These are phyloP conservation scores for Penicillium sp. DNA, from an alignment of 2,329 filamentous ascomycete genomes.

Conservation along the genomic window DNA sequence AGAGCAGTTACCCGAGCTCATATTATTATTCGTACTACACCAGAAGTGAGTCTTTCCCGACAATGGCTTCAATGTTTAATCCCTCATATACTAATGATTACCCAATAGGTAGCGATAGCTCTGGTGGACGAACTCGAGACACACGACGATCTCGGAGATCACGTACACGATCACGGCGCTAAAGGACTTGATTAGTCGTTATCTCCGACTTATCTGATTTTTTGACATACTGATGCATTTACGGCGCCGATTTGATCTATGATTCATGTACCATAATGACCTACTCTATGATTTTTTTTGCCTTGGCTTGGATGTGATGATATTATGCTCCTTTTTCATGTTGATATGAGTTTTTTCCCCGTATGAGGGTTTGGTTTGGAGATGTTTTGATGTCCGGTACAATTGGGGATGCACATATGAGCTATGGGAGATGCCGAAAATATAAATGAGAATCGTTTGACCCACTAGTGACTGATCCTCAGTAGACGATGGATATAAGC, in stretches of 20 bases:
- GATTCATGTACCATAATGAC: slow-evolving; percentile 27
- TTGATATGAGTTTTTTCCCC: slow-evolving; percentile 14
- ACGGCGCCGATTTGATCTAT: slow-evolving; percentile 17
- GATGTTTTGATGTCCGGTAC: background rate
- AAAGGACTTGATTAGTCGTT: slow-evolving; percentile 10
- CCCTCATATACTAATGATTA: slow-evolving; percentile 4
- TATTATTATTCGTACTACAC: slow-evolving; percentile 45
- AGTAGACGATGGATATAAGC: background rate
- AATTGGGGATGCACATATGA: slow-evolving; percentile 23
- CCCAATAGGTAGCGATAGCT: slow-evolving; percentile 45
- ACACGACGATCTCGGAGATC: slow-evolving; percentile 31
- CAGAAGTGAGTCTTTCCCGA: slow-evolving; percentile 37
- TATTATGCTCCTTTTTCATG: slow-evolving; percentile 2
- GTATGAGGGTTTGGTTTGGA: slow-evolving; percentile 6
- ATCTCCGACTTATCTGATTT: background rate
- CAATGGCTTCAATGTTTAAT: background rate
- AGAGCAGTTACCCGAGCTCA: slow-evolving; percentile 39
- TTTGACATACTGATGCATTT: slow-evolving; percentile 16
- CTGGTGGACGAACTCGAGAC: slow-evolving; percentile 41
- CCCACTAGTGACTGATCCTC: background rate
- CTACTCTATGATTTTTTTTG: slow-evolving; percentile 1
- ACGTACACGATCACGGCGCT: slow-evolving; percentile 31
- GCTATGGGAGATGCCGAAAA: background rate
- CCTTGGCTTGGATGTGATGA: slow-evolving; percentile 2
- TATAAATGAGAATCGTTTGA: background rate